Conservation (phyloP, 208 protist species). For the Leishmania lainsoni region DNA sequence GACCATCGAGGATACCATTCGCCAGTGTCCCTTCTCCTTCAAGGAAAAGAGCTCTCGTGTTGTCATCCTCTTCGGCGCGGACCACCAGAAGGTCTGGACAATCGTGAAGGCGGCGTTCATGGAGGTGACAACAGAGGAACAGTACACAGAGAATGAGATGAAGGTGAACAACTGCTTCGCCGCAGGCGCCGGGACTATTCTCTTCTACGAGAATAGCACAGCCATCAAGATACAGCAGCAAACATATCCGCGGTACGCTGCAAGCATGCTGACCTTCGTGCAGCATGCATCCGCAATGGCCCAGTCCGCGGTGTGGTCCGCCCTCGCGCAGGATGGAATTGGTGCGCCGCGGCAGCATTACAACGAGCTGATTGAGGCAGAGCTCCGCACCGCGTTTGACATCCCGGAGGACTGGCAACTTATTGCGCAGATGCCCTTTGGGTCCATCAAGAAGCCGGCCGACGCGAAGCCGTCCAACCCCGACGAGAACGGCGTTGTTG, state of each 20-base stretch:
- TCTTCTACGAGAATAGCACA: conserved; percentile 59
- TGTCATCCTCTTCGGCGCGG: conserved; percentile 54
- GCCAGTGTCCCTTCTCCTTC: conserved; percentile 52
- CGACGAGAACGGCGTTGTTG: conserved; percentile 45
- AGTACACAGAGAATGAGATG: conserved; percentile 30
- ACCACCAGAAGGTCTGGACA: conserved; percentile 61
- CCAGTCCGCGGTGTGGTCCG: conserved; percentile 61
- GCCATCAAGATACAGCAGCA: conserved; percentile 46
- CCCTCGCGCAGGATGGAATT: conserved; percentile 44
- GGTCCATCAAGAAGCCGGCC: conserved; percentile 42
- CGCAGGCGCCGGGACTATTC: conserved; percentile 52
- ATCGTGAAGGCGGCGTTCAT: conserved; percentile 46
- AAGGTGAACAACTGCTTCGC: conserved; percentile 56
- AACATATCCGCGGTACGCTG: conserved; percentile 45
- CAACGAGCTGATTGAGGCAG: conserved; percentile 44
- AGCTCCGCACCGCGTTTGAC: conserved; percentile 34
- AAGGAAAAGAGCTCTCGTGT: conserved; percentile 59
- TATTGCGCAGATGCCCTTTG: conserved; percentile 68
- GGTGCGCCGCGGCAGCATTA: conserved; percentile 64
- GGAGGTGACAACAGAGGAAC: conserved; percentile 32
- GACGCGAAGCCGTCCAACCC: conserved; percentile 41
- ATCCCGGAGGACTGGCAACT: conserved; percentile 51
- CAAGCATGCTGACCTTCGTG: conserved; percentile 46
- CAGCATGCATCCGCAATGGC: conserved; percentile 54
- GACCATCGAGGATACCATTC: conserved; percentile 40